phyloP scores from a whole-genome alignment of 2,329 filamentous ascomycete species.

The Phialophora verrucosa region DNA sequence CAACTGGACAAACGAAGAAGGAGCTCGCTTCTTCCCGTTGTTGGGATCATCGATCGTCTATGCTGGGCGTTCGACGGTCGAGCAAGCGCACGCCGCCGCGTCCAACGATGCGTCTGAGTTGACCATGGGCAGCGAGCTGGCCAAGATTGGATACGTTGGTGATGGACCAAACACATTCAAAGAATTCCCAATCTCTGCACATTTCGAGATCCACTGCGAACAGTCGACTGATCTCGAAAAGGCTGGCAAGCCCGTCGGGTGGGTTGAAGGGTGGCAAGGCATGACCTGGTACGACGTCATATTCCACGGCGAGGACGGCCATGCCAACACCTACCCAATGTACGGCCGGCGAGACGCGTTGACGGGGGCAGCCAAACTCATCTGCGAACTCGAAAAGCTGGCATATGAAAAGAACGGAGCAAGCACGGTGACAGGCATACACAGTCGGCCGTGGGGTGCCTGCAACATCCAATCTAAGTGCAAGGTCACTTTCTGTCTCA shows the following conservation, averaged over 20 bases:
- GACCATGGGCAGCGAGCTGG: conserved; percentile 70
- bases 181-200: conserved; percentile 71
- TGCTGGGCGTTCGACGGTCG: conserved; percentile 12
- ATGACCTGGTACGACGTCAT: conserved; percentile 75
- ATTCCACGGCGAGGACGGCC: conserved; percentile 69
- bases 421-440: conserved; percentile 6
- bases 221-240: conserved; percentile 77
- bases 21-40: conserved; percentile 75
- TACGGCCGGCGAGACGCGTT: conserved; percentile 70
- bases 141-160: conserved; percentile 74
- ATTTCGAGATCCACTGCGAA: conserved; percentile 86
- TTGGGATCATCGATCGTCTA: conserved; percentile 66
- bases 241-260: conserved; percentile 67
- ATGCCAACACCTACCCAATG: conserved; percentile 76
- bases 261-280: conserved; percentile 74
- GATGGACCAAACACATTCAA: conserved; percentile 55
- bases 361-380: conserved; percentile 63
- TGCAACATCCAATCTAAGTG: conserved; percentile 4
- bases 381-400: conserved; percentile 7
- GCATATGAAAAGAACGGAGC: conserved; percentile 6
- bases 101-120: conserved; percentile 9
- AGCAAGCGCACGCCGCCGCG: conserved; percentile 13
- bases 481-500: conserved; percentile 3
- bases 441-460: background rate
- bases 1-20: conserved; percentile 85